Percentiles rank a stretch among this genome's conserved stretches.
phyloP scores from a whole-genome alignment of 371 early-diverging fungal genomes.

The Mucor indicus region DNA sequence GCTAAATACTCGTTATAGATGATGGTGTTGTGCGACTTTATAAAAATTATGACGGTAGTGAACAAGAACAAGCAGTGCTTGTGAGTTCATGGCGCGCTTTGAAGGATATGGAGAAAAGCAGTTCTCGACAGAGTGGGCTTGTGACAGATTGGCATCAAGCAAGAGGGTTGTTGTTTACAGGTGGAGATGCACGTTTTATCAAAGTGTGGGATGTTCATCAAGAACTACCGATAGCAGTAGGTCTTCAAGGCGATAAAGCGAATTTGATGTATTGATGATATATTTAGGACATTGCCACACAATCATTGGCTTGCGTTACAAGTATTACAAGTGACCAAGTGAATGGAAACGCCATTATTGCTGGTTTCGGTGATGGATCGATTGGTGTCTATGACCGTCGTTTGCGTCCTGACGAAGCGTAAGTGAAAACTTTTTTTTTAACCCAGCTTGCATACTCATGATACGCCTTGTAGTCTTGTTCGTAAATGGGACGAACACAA shows the following conservation, averaged over 20 bases:
- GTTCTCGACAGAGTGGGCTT: slow-evolving; percentile 56
- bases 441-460: neutral
- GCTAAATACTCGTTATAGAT: too few species aligned
- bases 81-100: slow-evolving; percentile 78
- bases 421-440: slow-evolving; percentile 7
- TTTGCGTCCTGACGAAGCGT: slow-evolving; percentile 50
- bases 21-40: slow-evolving; percentile 81
- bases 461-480: slow-evolving; percentile 49
- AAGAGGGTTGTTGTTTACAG: slow-evolving; percentile 65
- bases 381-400: slow-evolving; percentile 80
- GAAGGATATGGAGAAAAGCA: slow-evolving; percentile 65
- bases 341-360: slow-evolving; percentile 67
- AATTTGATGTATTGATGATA: neutral
- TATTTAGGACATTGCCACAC: slow-evolving; percentile 68
- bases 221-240: slow-evolving; percentile 70
- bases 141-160: slow-evolving; percentile 82
- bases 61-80: slow-evolving; percentile 58
- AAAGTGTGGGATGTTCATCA: slow-evolving; percentile 85
- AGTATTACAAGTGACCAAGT: slow-evolving; percentile 69
- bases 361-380: slow-evolving; percentile 81
- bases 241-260: neutral
- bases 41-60: slow-evolving; percentile 64
- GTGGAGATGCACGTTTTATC: slow-evolving; percentile 72
- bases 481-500: slow-evolving; percentile 66
- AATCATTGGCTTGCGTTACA: slow-evolving; percentile 64